Evolutionary conservation across 2,329 filamentous ascomycete species (phyloP), one percentile per base, ranked within the genome.

Genomic region (Dichotomopilus funicola): DNA sequence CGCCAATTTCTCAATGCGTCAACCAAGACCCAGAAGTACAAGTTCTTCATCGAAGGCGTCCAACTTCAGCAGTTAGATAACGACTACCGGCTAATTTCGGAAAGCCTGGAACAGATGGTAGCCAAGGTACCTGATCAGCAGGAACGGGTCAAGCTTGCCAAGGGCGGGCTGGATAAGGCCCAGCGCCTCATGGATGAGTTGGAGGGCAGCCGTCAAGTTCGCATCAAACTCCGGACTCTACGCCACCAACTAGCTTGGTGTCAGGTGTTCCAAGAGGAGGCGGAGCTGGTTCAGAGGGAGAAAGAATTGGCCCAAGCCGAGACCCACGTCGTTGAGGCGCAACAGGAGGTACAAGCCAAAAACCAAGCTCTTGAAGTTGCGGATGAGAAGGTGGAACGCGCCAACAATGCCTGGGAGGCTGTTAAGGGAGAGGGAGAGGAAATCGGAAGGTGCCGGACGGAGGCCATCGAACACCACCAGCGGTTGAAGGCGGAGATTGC

Each of bases 1-100:
- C 85, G 94, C 9, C 88, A 95, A 56, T 99, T 99, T 65, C 79
- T 99, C 44, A 95, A 92, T 66, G 82, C 86, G 38, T 92, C 94
- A 10, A 88, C 84, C 2, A 82, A 91, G 0, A 75, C 81, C 3
- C 85, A 92, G 58, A 99, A 99, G 69, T 99, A 97, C 77, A 94
- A 89, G 63, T 96, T 96, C 66, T 99, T 99, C 67, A 81, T 96
- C 58, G 90, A 91, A 64, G 94, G 94, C 33, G 95, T 96, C 0
- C 91, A 97, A 65, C 80, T 99, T 0, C 90, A 97, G 68, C 87
- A 92, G 63, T 78, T 99, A 8, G 90, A 96, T 67, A 86, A 89
- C 59, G 94, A 99, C 66, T 99, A 99, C 70, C 82, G 85, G 56
- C 76, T 96, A 55, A 83, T 96, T 11, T 84, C 87, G 58, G 87